A percentile compares a stretch with the other conserved stretches of the same genome.
These are phyloP conservation scores for Dryadomyces quercivorus DNA, from an alignment of 2,329 filamentous ascomycete genomes.

Conservation along the genomic window DNA sequence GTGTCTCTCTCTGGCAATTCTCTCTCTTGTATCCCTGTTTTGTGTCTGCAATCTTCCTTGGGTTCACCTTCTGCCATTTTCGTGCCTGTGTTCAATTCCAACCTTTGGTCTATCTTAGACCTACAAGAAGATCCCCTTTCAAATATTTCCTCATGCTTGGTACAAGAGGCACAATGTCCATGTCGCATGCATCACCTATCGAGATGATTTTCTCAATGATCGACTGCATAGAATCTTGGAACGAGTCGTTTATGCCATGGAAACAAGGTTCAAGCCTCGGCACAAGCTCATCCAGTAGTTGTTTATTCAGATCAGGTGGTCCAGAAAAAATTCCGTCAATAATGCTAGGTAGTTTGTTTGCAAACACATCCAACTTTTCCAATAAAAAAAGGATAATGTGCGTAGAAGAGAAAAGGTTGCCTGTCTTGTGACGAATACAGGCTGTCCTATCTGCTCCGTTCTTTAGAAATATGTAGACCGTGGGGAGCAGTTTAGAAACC, in stretches of 20 bases:
- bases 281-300: neutral
- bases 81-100: too few relatives aligned
- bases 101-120: too few relatives aligned
- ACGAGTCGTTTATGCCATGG: neutral
- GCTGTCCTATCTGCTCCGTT: neutral
- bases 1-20: too few relatives aligned
- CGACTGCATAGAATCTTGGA: neutral
- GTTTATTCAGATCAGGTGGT: neutral
- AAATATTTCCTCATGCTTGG: too few relatives aligned
- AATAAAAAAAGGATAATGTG: neutral
- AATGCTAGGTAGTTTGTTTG: neutral
- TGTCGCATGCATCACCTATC: neutral
- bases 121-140: too few relatives aligned
- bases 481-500: neutral
- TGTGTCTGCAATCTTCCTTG: too few relatives aligned
- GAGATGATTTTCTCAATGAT: neutral
- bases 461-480: neutral
- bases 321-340: neutral
- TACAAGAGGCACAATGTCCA: neutral
- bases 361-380: neutral
- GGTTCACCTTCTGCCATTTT: too few relatives aligned
- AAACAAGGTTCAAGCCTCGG: neutral
- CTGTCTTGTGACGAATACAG: neutral
- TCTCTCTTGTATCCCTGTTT: too few relatives aligned
- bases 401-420: neutral